Evolutionary conservation across 106 monocot species (phyloP).

Genomic region (Agapanthus africanus): DNA sequence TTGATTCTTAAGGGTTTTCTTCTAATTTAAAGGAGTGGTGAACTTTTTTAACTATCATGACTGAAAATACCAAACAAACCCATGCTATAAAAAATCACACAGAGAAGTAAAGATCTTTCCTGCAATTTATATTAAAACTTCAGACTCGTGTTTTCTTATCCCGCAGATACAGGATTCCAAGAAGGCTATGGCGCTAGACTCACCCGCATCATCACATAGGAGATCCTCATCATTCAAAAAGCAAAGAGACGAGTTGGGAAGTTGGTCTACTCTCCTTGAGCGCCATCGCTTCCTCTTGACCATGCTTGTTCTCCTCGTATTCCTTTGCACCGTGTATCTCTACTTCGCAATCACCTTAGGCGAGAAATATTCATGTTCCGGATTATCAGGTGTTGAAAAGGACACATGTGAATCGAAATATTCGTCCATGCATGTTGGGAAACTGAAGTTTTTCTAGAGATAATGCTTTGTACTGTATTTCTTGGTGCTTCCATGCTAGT

Average conservation of each 20-base stretch:
- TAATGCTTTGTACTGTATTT: no score
- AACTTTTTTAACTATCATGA: no score
- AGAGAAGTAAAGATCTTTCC: no score
- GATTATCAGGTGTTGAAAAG: constrained; percentile 49
- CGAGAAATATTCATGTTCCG: constrained; percentile 36
- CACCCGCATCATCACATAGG: constrained; percentile 58
- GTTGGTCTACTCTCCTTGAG: constrained; percentile 54
- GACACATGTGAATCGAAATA: constrained; percentile 52
- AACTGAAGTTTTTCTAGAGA: constrained; percentile 67
- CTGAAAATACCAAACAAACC: no score
- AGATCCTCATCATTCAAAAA: constrained; percentile 47
- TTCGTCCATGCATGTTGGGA: constrained; percentile 30
- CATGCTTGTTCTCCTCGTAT: constrained; percentile 53
- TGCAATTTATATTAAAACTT: no score
- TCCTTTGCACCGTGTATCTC: constrained; percentile 82
- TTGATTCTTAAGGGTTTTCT: no score
- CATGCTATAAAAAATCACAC: no score
- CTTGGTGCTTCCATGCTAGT: no score
- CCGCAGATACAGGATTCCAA: no score
- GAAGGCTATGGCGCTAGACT: constrained; percentile 70
- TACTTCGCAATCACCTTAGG: constrained; percentile 85
- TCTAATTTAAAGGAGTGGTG: no score
- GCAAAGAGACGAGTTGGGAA: constrained; percentile 45
- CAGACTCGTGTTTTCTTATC: no score
- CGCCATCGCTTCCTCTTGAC: constrained; percentile 83